Base-by-base conservation (phyloP, 1,284 basidiomycete species). In the Malassezia furfur region DNA sequence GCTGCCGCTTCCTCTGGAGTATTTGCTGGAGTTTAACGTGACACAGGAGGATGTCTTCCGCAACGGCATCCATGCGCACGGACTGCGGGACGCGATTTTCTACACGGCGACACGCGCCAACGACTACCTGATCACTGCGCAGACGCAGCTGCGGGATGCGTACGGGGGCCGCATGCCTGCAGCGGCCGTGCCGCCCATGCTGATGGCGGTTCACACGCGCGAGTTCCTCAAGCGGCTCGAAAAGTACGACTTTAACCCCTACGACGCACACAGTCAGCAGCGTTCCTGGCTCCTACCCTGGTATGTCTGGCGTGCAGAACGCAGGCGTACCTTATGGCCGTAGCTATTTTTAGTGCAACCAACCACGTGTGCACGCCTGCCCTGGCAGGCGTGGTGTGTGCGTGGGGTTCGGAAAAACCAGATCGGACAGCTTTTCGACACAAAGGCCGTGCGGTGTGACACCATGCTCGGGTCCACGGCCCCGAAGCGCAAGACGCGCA, bases 81-180 rank as follows among this genome's bases (percentile, higher is more conserved):
- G 82, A 37, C 82, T 86, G 57, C 68, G 67, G 40, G 80, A 82
- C 57, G 89, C 88, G 0, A 85, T 88, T 34, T 94, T 85, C 72
- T 86, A 90, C 68, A 85, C 93, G 72, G 91, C 91, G 15, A 88
- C 86, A 10, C 77, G 87, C 17, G 91, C 89, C 37, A 90, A 93
- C 77, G 89, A 93, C 77, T 86, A 96, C 76, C 75, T 96, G 61
- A 80, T 85, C 64, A 90, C 88, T 2, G 88, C 89, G 2, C 81
- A 87, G 40, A 81, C 83, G 51, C 84, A 86, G 80, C 81, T 91
- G 68, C 81, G 82, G 63, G 79, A 82, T 25, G 64, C 64, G 46
- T 80, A 78, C 58, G 81, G 77, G 32, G 82, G 81, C 25, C 82
- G 78, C 65, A 81, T 88, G 44, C 86, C 86, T 12, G 64, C 59